Evolutionary conservation across 2,329 filamentous ascomycete species (phyloP), one percentile per base, ranked within the genome.

Genomic region (Botrytis sinoallii): DNA sequence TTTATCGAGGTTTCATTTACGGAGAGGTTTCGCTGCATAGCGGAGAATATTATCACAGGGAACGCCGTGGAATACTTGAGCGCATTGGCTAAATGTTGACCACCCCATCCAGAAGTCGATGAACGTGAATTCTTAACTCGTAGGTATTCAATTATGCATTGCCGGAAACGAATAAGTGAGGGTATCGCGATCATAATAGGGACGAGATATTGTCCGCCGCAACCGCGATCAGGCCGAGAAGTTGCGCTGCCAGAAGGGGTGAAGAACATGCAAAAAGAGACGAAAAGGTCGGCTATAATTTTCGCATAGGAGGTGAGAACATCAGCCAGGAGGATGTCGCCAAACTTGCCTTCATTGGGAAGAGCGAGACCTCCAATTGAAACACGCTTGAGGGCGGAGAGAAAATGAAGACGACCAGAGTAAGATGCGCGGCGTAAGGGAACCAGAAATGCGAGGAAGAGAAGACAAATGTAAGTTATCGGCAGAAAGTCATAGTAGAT

Each of bases 281-380:
- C 92, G 81, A 94, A 98, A 20, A 98, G 84, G 82, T 99, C 96
- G 38, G 91, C 95, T 42, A 97, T 86, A 44, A 98, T 92, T 82
- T 97, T 97, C 75, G 95, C 92, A 82, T 98, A 99, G 79, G 93
- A 97, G 60, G 96, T 99, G 78, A 98, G 84, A 72, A 94, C 95
- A 87, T 99, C 96, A 48, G 96, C 95, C 29, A 99, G 89, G 74
- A 99, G 84, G 70, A 98, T 92, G 81, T 99, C 96, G 73, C 94
- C 95, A 79, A 98, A 98, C 81, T 97, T 97, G 72, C 95, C 94
- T 82, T 98, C 93, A 78, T 93, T 89, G 0, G 93, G 86, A 82
- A 95, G 91, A 22, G 96, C 95, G 38, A 99, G 87, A 0, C 95
- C 95, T 38, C 96, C 96, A 61, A 98, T 85, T 78, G 89, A 89